A percentile compares a stretch with the other conserved stretches of the same genome.
Evolutionary conservation across 306 rosid genomes (phyloP).

Genomic region (Quercus dentata): DNA sequence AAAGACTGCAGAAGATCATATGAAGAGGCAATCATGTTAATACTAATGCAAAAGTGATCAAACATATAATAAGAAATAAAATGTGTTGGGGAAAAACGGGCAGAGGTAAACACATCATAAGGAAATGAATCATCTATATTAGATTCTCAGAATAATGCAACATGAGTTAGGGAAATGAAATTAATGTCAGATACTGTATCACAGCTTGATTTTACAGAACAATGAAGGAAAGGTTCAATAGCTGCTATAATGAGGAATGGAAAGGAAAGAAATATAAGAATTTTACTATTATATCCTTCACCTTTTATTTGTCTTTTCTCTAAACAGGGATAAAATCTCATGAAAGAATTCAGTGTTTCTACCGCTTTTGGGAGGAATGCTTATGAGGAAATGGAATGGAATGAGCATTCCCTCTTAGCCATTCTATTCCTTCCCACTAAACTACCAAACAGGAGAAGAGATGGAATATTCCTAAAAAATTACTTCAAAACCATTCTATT

Average conservation of each 20-base stretch:
- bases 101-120: neutral
- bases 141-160: neutral
- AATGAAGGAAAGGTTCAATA: neutral
- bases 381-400: too few species aligned
- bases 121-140: neutral
- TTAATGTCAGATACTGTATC: neutral
- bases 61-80: neutral
- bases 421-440: too few species aligned
- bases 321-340: too few species aligned
- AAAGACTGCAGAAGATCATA: conserved; percentile 59
- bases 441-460: too few species aligned
- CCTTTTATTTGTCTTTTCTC: too few species aligned
- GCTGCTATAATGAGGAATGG: neutral
- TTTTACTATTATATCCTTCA: too few species aligned
- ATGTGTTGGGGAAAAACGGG: neutral
- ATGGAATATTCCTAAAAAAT: too few species aligned
- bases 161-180: neutral
- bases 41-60: neutral
- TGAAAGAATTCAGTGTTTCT: too few species aligned
- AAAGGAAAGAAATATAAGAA: too few species aligned
- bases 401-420: too few species aligned
- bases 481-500: too few species aligned
- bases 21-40: neutral
- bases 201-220: neutral
- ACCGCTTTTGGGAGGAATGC: too few species aligned